These are phyloP conservation scores for Atkinsonella hypoxylon DNA, from an alignment of 2,329 filamentous ascomycete genomes.

Conservation along the genomic window DNA sequence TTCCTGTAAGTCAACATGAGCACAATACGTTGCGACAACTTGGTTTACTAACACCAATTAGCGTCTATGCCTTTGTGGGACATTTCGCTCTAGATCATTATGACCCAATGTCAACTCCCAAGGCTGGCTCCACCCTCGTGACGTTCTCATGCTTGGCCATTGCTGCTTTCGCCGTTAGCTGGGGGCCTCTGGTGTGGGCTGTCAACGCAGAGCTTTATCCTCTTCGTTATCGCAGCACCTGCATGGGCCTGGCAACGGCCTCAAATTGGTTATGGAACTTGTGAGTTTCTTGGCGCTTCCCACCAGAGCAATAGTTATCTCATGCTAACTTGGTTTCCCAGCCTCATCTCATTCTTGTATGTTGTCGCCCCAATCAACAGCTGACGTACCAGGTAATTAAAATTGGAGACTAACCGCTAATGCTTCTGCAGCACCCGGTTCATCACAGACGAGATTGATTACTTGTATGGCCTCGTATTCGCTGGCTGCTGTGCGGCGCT, in stretches of 20 bases:
- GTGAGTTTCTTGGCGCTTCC: slow-evolving; percentile 10
- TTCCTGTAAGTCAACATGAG: slow-evolving; percentile 26
- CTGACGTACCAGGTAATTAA: neutral
- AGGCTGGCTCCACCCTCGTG: slow-evolving; percentile 48
- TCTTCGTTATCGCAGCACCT: slow-evolving; percentile 38
- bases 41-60: slow-evolving; percentile 5
- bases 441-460: slow-evolving; percentile 58
- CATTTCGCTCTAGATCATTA: slow-evolving; percentile 29
- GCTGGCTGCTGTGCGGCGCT: slow-evolving; percentile 54
- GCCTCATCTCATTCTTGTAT: slow-evolving; percentile 35
- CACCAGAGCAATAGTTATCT: neutral
- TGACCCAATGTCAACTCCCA: slow-evolving; percentile 31
- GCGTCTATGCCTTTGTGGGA: slow-evolving; percentile 37
- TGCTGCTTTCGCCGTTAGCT: slow-evolving; percentile 53
- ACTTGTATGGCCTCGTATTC: slow-evolving; percentile 60
- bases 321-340: slow-evolving; percentile 4
- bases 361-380: slow-evolving; percentile 6
- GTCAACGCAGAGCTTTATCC: slow-evolving; percentile 55
- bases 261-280: slow-evolving; percentile 59
- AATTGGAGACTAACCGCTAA: slow-evolving; percentile 11
- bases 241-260: slow-evolving; percentile 44
- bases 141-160: slow-evolving; percentile 60
- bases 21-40: too few relatives aligned
- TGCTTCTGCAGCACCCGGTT: slow-evolving; percentile 45
- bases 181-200: slow-evolving; percentile 59